Evolutionary conservation across 345 rosid species (phyloP).

Genomic region (Camelina neglecta): DNA sequence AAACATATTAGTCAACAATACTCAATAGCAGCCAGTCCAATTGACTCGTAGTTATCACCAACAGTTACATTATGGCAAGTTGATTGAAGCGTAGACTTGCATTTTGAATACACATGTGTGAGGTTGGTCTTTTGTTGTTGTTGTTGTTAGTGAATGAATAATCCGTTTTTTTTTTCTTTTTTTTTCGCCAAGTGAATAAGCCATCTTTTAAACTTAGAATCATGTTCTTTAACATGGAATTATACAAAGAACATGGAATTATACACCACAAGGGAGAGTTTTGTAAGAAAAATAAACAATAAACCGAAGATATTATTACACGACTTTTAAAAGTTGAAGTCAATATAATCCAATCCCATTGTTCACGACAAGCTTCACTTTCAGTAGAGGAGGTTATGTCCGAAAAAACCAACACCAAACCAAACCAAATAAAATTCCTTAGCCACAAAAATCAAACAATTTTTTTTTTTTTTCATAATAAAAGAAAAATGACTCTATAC

Average conservation of each 20-base stretch:
- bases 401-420: conserved; percentile 41
- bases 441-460: conserved; percentile 39
- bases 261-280: too few relatives aligned
- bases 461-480: neutral
- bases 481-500: conserved; percentile 33
- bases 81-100: neutral
- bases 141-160: neutral
- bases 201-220: too few relatives aligned
- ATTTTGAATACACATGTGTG: neutral
- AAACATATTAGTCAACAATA: neutral
- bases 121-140: neutral
- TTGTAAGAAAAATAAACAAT: neutral
- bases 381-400: conserved; percentile 40
- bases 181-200: too few relatives aligned
- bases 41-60: conserved; percentile 24
- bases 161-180: too few relatives aligned
- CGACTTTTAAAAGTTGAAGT: conserved; percentile 26
- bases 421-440: conserved; percentile 33
- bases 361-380: conserved; percentile 29
- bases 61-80: neutral
- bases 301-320: conserved; percentile 21
- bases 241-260: too few relatives aligned
- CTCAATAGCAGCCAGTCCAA: conserved; percentile 8
- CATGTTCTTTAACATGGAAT: too few relatives aligned
- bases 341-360: neutral